These are phyloP conservation scores for Diaporthe helianthi DNA, from an alignment of 2,329 filamentous ascomycete species.

Conservation along the genomic window DNA sequence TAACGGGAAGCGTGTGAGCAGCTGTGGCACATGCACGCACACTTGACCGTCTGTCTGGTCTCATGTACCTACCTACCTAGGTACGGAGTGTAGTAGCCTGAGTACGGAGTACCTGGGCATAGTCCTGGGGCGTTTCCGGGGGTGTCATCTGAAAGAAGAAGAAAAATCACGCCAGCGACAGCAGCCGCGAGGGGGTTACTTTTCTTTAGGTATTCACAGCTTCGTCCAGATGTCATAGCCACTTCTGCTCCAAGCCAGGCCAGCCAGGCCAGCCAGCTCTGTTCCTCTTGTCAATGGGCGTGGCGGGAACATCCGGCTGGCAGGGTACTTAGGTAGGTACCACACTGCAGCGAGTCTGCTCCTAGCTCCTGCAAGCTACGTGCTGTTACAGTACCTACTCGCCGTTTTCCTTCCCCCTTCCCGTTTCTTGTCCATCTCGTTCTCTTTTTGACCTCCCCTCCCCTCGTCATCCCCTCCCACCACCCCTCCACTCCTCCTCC, in stretches of 20 bases:
- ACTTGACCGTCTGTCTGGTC: no score
- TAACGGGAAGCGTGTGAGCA: constrained; percentile 28
- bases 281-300: constrained; percentile 5
- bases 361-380: constrained; percentile 25
- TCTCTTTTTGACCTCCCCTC: constrained; percentile 13
- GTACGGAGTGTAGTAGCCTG: no score
- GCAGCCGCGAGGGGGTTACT: constrained; percentile 25
- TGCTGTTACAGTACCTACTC: no score
- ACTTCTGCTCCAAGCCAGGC: constrained; percentile 9
- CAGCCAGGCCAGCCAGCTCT: no score
- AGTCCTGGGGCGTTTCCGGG: constrained; percentile 13
- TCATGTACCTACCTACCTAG: no score
- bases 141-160: constrained; percentile 8
- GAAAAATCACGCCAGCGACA: not conserved
- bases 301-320: constrained; percentile 27
- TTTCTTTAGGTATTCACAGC: constrained; percentile 28
- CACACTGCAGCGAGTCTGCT: not conserved
- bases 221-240: no score
- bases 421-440: constrained; percentile 29
- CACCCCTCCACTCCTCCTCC: not conserved
- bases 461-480: not conserved
- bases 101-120: no score
- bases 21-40: no score
- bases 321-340: constrained; percentile 18
- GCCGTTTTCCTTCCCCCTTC: constrained; percentile 24